Percentiles rank a stretch among this genome's conserved stretches.
Conservation (phyloP, 306 rosid species). For the Betula pendula region DNA sequence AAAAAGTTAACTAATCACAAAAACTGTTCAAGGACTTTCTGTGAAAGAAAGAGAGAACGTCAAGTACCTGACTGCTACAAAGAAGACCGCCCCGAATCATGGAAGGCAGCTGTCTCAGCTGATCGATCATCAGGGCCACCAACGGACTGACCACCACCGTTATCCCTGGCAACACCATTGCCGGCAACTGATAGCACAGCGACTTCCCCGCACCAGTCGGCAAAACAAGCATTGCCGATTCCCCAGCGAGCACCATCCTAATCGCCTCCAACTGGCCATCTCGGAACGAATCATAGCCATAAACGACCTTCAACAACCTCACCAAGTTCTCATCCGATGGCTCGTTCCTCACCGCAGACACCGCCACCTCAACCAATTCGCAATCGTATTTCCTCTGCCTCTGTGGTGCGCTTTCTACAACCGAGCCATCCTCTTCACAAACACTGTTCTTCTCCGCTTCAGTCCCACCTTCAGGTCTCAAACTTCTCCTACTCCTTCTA, state of each 20-base stretch:
- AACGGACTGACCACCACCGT: conserved; percentile 89
- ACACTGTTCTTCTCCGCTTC: conserved; percentile 25
- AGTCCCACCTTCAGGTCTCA: conserved; percentile 21
- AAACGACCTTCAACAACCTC: conserved; percentile 54
- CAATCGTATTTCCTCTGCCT: conserved; percentile 40
- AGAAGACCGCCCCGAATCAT: conserved; percentile 73
- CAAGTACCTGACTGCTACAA: conserved; percentile 70
- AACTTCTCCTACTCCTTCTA: conserved; percentile 42
- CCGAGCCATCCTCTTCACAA: conserved; percentile 46
- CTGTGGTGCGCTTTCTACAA: conserved; percentile 28
- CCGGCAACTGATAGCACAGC: conserved; percentile 84
- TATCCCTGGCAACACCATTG: conserved; percentile 75
- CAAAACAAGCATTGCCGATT: conserved; percentile 78
- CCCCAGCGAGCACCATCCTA: conserved; percentile 67
- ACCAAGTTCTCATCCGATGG: conserved; percentile 69
- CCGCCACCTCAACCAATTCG: conserved; percentile 43
- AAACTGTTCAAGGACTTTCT: not conserved
- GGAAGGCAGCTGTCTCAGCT: conserved; percentile 76
- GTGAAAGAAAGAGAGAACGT: conserved; percentile 14
- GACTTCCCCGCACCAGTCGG: conserved; percentile 97
- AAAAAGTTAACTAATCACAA: not conserved
- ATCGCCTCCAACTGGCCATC: conserved; percentile 89
- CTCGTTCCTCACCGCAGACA: conserved; percentile 41
- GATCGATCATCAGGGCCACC: conserved; percentile 92
- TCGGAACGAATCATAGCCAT: conserved; percentile 71